phyloP scores from a whole-genome alignment of 2,329 filamentous ascomycete species.

The Fusarium sacchari region DNA sequence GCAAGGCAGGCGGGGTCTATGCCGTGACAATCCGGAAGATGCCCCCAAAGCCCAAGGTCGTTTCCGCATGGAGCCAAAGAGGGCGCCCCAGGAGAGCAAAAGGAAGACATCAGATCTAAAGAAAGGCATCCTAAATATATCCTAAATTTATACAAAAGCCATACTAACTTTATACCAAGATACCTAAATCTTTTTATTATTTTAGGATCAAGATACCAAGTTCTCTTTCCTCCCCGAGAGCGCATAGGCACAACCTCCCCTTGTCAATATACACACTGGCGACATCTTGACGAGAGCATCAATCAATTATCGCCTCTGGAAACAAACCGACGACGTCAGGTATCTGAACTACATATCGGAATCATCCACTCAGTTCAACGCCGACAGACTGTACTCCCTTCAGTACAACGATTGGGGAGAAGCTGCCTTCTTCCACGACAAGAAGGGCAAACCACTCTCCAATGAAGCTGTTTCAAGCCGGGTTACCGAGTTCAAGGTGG shows the following conservation, averaged over 20 bases:
- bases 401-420: background rate
- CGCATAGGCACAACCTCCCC: background rate
- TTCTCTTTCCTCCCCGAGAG: too few species aligned
- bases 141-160: too few species aligned
- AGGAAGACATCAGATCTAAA: too few species aligned
- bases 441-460: background rate
- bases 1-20: background rate
- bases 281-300: background rate
- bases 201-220: too few species aligned
- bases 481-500: background rate
- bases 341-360: background rate
- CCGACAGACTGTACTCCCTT: background rate
- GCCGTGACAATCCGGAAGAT: too few species aligned
- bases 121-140: too few species aligned
- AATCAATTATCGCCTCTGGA: background rate
- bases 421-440: background rate
- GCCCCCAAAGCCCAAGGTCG: background rate
- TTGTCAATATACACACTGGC: fast-evolving
- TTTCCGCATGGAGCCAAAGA: background rate
- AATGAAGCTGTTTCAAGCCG: background rate
- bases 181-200: too few species aligned
- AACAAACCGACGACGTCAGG: background rate
- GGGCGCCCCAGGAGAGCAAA: too few species aligned
- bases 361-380: background rate
- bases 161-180: too few species aligned